A percentile compares a stretch with the other conserved stretches of the same genome.
Evolutionary conservation across 176 grass and related monocot species (phyloP).

Genomic region (Oryza australiensis): DNA sequence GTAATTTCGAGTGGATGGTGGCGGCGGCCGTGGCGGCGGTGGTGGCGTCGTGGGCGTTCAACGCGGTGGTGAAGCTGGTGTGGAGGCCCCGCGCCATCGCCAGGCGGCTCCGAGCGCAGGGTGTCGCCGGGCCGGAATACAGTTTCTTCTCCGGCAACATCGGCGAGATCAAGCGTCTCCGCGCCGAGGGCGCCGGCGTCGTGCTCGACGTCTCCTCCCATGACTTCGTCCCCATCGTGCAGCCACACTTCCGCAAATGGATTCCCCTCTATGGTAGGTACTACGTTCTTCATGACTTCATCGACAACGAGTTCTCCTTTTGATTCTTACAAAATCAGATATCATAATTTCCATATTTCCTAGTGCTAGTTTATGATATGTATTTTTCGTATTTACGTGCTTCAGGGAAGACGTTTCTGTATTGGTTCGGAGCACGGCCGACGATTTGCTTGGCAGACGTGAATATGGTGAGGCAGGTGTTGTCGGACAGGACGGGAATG

Average conservation of each 20-base stretch:
- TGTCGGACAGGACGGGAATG: constrained; percentile 36
- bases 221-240: constrained; percentile 55
- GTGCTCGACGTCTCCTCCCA: constrained; percentile 35
- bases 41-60: constrained; percentile 39
- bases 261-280: constrained; percentile 54
- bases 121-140: constrained; percentile 48
- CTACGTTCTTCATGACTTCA: not conserved
- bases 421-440: constrained; percentile 50
- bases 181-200: not conserved
- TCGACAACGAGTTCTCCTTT: too few relatives aligned
- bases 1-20: constrained; percentile 11
- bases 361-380: too few relatives aligned
- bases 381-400: not conserved
- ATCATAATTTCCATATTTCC: too few relatives aligned
- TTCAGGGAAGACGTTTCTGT: constrained; percentile 53
- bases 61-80: constrained; percentile 28
- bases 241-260: constrained; percentile 51
- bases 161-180: not conserved
- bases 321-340: too few relatives aligned
- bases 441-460: constrained; percentile 51
- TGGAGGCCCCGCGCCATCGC: constrained; percentile 44
- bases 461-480: constrained; percentile 42
- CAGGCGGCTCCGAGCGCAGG: constrained; percentile 37
- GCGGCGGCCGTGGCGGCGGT: constrained; percentile 4
- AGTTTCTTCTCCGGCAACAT: constrained; percentile 24